phyloP scores from a whole-genome alignment of 169 alveolate genomes.

The Perkinsus chesapeaki region DNA sequence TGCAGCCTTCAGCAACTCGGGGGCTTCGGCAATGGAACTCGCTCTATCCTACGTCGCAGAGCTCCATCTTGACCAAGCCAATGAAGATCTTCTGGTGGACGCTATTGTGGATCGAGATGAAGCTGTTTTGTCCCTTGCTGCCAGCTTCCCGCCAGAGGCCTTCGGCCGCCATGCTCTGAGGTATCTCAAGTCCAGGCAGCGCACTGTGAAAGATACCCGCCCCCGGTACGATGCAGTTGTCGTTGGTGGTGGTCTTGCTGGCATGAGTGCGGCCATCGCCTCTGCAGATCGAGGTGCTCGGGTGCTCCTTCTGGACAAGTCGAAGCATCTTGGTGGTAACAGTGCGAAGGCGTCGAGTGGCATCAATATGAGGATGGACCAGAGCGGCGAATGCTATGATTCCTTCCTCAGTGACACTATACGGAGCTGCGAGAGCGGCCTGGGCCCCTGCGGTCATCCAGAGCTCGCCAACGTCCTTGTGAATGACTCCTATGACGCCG shows the following conservation, averaged over 20 bases:
- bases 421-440: conserved; percentile 1
- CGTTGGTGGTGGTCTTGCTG: conserved; percentile 13
- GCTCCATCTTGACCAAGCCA: not conserved
- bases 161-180: not conserved
- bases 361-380: conserved; percentile 3
- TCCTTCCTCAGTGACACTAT: not conserved
- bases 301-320: conserved; percentile 8
- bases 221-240: not conserved
- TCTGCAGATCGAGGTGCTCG: conserved; percentile 8
- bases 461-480: not conserved
- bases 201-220: not conserved
- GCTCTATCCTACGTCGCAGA: not conserved
- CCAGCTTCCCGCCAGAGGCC: not conserved
- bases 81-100: not conserved
- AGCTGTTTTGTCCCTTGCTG: not conserved
- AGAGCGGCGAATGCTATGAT: not conserved
- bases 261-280: conserved; percentile 5
- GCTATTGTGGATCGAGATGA: not conserved
- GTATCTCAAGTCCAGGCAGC: not conserved
- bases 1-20: not conserved
- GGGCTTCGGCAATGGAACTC: not conserved
- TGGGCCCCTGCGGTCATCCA: not conserved
- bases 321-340: conserved; percentile 8
- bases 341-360: conserved; percentile 11
- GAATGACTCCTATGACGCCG: not conserved